phyloP scores from a whole-genome alignment of 192 early-diverging fungal species.

The Spinellus fusiger region DNA sequence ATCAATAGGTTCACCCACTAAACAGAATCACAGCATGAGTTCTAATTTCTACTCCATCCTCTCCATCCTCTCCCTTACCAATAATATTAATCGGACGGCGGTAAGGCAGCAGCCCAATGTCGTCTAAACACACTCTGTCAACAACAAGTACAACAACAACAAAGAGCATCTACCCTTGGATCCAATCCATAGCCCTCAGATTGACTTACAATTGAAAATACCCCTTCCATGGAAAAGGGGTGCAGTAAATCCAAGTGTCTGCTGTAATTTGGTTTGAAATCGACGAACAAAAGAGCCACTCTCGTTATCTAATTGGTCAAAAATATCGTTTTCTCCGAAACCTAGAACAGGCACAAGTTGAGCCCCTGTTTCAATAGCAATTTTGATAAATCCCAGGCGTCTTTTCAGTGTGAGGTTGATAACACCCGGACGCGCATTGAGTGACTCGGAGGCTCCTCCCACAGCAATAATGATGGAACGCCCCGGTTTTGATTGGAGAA shows the following conservation, averaged over 20 bases:
- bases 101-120: constrained; percentile 46
- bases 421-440: constrained; percentile 55
- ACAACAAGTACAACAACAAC: neutral
- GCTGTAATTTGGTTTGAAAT: constrained; percentile 68
- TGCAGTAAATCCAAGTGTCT: constrained; percentile 62
- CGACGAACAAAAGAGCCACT: constrained; percentile 56
- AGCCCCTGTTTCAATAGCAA: constrained; percentile 76
- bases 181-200: neutral
- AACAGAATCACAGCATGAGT: neutral
- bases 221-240: constrained; percentile 81
- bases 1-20: constrained; percentile 35
- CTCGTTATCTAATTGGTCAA: constrained; percentile 67
- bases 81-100: constrained; percentile 38
- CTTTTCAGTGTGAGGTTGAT: constrained; percentile 72
- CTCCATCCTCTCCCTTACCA: constrained; percentile 7
- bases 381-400: constrained; percentile 83
- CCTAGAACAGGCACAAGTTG: constrained; percentile 81
- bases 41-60: neutral
- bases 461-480: constrained; percentile 76
- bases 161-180: no score
- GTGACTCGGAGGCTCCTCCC: constrained; percentile 84
- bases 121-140: constrained; percentile 28
- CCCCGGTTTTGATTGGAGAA: constrained; percentile 63
- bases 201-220: constrained; percentile 75
- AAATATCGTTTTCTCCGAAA: constrained; percentile 94